Evolutionary conservation across 176 grass and related monocot genomes (phyloP), one percentile per base, ranked within the genome.

Genomic region (Tillandsia fasciculata): DNA sequence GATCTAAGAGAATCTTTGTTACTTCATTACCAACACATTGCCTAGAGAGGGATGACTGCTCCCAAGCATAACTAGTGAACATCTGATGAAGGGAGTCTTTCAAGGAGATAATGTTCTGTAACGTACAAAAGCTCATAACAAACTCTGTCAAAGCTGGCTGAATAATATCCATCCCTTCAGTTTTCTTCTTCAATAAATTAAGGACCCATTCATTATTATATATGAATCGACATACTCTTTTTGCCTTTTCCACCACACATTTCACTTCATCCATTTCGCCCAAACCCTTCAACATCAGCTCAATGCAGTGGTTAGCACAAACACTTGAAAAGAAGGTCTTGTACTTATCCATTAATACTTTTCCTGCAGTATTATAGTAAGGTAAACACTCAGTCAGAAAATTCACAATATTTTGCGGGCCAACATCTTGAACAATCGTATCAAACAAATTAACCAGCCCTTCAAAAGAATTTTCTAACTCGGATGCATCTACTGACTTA

Each of bases 321-420:
- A 72, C 64, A 70, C 70, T 82, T 76, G 74, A 87, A 54, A 87
- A 87, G n/a, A 87, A 87, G 28, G 85, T 83, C 26, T 18, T 76
- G 12, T 83, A 76, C 52, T 68, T 74, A 23, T 83, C 64, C 17
- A 58, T 71, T 65, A 87, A 53, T 64, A 64, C 67, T 64, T 76
- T 79, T 27, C 80, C 85, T 64, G 54, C 64, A 64, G 72, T 76
- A 75, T 74, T 87, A 24, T 79, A 87, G 69, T 74, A 74, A 64
- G 67, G 57, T 11, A 74, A 23, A 28, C 72, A 66, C 65, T 87
- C 80, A 72, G 67, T 79, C 11, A 83, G 53, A 70, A 87, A 76
- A 65, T 80, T 74, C 15, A 87, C 76, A 63, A 83, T 23, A 67
- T 87, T 83, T 17, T 72, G 64, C 23, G 53, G 49, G 26, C 80